Base-by-base conservation (phyloP, 176 grass and related monocot genomes). In the Carex parvula region DNA sequence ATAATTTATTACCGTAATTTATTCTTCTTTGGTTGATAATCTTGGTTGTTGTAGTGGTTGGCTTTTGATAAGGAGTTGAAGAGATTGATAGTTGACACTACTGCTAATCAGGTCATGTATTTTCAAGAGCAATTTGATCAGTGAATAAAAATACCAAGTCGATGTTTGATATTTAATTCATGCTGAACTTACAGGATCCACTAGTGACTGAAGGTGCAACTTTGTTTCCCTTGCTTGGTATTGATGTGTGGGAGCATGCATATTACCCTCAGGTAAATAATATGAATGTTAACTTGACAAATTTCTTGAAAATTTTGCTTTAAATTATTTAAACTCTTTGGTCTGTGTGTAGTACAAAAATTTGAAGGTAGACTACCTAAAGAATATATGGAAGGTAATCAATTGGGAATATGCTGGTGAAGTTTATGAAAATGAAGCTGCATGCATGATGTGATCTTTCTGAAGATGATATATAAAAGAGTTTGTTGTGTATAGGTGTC, bases 161-260 rank as follows among this genome's bases (percentile, higher is more conserved):
- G 16, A 58, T 56, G 67, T 70, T 70, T 57, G 16, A 55, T 79
- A 79, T 79, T 78, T 78, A 21, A 37, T 57, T 70, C 37, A 20
- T 16, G 32, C 35, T 70, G 67, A 1, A 44, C 39, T 70, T 44
- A 57, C 73, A 97, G 95, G 95, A 94, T 60, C 89, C 95, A 81
- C 57, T 97, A 64, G 92, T 97, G 82, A 91, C 89, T 48, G 92
- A 94, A 88, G 92, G 92, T 12, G 87, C 84, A 83, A 92, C 57
- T 52, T 87, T 97, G 56, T 46, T 92, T 89, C 89, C 95, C n/a
- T 91, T 97, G 69, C 83, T 97, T 53, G 95, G 95, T 41, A 93
- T 97, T 83, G 95, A 97, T 91, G 95, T 94, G 60, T 97, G 95
- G 95, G 95, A 97, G 84, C 95, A 97, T 84, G 92, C 95, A 0